phyloP scores from a whole-genome alignment of 176 grass and related monocot species.

The Aegilops sharonensis region DNA sequence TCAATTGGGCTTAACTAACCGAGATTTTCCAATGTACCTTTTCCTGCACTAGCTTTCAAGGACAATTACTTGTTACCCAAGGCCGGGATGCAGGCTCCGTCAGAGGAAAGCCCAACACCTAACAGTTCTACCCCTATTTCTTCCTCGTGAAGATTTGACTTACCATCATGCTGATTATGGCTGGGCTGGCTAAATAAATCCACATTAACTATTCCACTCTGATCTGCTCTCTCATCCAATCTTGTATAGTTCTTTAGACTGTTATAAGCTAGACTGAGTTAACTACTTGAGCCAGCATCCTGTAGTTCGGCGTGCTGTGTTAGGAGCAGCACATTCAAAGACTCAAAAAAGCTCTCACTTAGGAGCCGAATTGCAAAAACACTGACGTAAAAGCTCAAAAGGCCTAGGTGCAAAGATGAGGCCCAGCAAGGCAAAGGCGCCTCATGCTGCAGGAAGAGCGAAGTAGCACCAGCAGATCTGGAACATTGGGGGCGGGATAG shows the following conservation, averaged over 20 bases:
- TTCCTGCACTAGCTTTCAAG: not conserved
- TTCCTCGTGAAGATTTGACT: not conserved
- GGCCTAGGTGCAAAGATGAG: not conserved
- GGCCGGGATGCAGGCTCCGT: not conserved
- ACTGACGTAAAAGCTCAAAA: not conserved
- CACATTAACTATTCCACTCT: not conserved
- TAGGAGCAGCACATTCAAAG: not conserved
- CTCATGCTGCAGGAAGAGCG: not conserved
- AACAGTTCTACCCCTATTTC: not conserved
- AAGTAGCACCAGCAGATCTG: not conserved
- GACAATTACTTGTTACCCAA: not conserved
- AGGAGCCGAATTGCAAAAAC: not conserved
- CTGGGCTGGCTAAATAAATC: not conserved
- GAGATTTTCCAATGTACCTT: not conserved
- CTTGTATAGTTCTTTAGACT: not conserved
- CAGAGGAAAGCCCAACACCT: not conserved
- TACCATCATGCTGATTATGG: not conserved
- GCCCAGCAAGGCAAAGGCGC: not conserved
- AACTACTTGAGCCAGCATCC: not conserved
- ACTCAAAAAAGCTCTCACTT: not conserved
- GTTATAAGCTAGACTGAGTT: not conserved
- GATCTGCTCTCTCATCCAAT: slow-evolving; percentile 4
- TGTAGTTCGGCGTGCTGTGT: not conserved
- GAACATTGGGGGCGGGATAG: not conserved
- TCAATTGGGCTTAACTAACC: not conserved